A percentile compares a stretch with the other conserved stretches of the same genome.
These are phyloP conservation scores for Ustilago vetiveriae DNA, from an alignment of 1,284 basidiomycete species.

Conservation along the genomic window DNA sequence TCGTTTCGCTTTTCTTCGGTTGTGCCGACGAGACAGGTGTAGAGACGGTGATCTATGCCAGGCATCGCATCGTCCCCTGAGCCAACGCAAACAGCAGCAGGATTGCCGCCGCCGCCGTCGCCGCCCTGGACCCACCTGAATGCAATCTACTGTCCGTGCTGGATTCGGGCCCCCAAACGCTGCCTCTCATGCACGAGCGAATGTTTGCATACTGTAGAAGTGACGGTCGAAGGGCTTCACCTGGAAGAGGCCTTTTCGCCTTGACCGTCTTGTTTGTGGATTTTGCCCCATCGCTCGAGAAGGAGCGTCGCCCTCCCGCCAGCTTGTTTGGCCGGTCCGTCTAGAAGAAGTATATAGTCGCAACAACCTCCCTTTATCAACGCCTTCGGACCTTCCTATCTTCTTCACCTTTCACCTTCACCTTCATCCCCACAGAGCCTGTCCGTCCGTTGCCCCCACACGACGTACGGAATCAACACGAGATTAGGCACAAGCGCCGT, in stretches of 20 bases:
- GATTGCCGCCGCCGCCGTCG: too few relatives aligned
- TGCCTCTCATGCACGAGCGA: slow-evolving; percentile 12
- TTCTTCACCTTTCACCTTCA: slow-evolving; percentile 14
- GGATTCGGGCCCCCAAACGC: background rate
- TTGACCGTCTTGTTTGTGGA: background rate
- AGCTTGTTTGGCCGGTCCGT: background rate
- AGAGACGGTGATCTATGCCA: too few relatives aligned
- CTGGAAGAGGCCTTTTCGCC: slow-evolving; percentile 7
- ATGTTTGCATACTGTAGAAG: background rate
- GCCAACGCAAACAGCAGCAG: too few relatives aligned
- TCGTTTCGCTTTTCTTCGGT: slow-evolving; percentile 29
- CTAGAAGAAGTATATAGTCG: slow-evolving; percentile 31
- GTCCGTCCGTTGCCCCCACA: slow-evolving; percentile 11
- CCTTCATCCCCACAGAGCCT: slow-evolving; percentile 12
- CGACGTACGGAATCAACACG: slow-evolving; percentile 25
- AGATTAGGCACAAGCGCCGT: slow-evolving; percentile 46
- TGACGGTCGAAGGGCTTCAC: background rate
- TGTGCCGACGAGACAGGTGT: slow-evolving; percentile 15
- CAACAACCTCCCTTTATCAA: background rate
- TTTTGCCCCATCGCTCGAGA: background rate
- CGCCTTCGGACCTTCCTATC: slow-evolving; percentile 5
- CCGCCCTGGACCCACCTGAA: too few relatives aligned
- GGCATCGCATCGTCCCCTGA: too few relatives aligned
- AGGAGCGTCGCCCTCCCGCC: background rate
- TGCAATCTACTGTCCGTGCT: background rate